Evolutionary conservation across 2,329 filamentous ascomycete species (phyloP), one percentile per base, ranked within the genome.

Genomic region (Paracamarosporium sp.): DNA sequence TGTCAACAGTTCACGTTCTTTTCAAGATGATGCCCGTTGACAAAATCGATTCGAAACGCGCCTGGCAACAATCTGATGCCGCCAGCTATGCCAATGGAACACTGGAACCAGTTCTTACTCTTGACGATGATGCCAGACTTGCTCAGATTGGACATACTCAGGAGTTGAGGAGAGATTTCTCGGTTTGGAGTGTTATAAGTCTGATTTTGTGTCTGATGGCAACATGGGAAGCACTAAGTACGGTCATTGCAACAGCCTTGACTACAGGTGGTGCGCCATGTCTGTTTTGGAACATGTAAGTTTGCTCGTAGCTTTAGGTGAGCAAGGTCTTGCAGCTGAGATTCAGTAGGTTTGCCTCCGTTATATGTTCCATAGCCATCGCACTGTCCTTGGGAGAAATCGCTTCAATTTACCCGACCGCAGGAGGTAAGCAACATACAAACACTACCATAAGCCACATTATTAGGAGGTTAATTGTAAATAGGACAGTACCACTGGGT

Each of bases 361-460:
- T 81, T 28, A 40, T 80, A 8, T 78, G 77, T 70, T 88, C 89
- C 63, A 72, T 89, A 61, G 90, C 88, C 70, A 86, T 91, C 35
- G 88, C 88, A n/a, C 78, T 83, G 4, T 90, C 87, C 20, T 80
- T 91, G 17, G 86, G 86, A 59, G 89, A 91, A 77, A 89, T 91
- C 67, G 90, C 88, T 53, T 88, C 86, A 60, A 86, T 90, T 30
- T 91, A 89, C 67, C 89, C 89, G n/a, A 91, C 88, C 6, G 87
- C 87, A 41, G 88, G 88, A 72, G 67, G 59, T 59, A 30, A 30
- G 41, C 11, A 13, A 31, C 30, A 31, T 13, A 31, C 30, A 13
- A 31, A 3, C 30, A 9, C 30, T 31, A 31, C 8, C 13, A 31
- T 31, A 5, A 31, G 9, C 30, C 30, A 31, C 13, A 31, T 31